Evolutionary conservation across 1,139 yeast species (phyloP).

Genomic region (Zhuliangozyma parablackwelliae): DNA sequence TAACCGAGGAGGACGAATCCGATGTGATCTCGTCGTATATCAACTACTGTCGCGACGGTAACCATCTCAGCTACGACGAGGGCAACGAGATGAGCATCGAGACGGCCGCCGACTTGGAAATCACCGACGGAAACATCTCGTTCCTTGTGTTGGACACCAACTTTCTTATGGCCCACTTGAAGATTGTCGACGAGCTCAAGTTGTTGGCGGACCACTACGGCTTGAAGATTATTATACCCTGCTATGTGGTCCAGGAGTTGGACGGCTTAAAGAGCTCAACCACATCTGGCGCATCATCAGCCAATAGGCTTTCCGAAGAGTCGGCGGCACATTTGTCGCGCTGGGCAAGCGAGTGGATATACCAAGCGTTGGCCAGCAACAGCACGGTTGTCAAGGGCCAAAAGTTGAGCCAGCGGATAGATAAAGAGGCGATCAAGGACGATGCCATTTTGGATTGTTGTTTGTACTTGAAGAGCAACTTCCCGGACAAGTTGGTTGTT

Average conservation of each 20-base stretch:
- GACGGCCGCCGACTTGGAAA: slow-evolving; percentile 7
- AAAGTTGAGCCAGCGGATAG: slow-evolving; percentile 47
- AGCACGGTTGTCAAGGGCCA: slow-evolving; percentile 62
- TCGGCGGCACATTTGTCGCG: slow-evolving; percentile 61
- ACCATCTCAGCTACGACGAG: slow-evolving; percentile 17
- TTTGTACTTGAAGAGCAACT: slow-evolving; percentile 48
- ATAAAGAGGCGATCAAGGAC: slow-evolving; percentile 50
- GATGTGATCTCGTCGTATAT: slow-evolving; percentile 39
- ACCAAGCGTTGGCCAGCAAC: slow-evolving; percentile 49
- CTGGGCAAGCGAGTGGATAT: slow-evolving; percentile 77
- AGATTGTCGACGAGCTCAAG: slow-evolving; percentile 48
- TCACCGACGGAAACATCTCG: slow-evolving; percentile 23
- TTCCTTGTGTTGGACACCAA: slow-evolving; percentile 71
- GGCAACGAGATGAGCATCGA: slow-evolving; percentile 11
- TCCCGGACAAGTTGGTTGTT: slow-evolving; percentile 48
- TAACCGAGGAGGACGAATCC: slow-evolving; percentile 49
- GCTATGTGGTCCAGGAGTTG: slow-evolving; percentile 65
- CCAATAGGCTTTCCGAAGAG: slow-evolving; percentile 15
- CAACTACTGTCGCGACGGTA: slow-evolving; percentile 10
- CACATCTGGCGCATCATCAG: slow-evolving; percentile 1
- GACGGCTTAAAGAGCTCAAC: slow-evolving; percentile 67
- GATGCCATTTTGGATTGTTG: slow-evolving; percentile 88
- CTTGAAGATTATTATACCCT: slow-evolving; percentile 61
- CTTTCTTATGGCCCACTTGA: slow-evolving; percentile 63
- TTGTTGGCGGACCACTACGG: slow-evolving; percentile 34